A percentile compares a stretch with the other conserved stretches of the same genome.
Conservation (phyloP, 305 asterid genomes). For the Fraxinus ornus region DNA sequence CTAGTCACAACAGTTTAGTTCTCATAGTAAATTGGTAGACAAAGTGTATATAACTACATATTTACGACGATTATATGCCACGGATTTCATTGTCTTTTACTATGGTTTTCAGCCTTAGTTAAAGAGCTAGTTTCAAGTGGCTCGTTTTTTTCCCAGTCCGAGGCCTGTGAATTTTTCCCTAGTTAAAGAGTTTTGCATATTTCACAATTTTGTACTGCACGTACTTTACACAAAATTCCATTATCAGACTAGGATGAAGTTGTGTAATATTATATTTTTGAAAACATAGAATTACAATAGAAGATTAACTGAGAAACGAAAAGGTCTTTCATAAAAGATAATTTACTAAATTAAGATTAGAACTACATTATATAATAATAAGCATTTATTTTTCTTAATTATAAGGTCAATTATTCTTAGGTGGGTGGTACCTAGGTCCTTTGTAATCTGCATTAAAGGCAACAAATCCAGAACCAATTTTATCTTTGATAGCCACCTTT, state of each 20-base stretch:
- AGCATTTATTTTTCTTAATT: conserved; percentile 25
- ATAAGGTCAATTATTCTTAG: conserved; percentile 31
- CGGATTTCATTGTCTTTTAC: neutral
- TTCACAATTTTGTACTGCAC: too few species aligned
- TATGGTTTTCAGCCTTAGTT: too few species aligned
- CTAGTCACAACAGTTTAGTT: too few species aligned
- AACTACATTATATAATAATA: neutral
- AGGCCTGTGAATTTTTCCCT: too few species aligned
- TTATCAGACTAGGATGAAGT: too few species aligned
- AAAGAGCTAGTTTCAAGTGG: too few species aligned
- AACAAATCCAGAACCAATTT: conserved; percentile 33
- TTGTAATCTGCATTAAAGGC: conserved; percentile 57
- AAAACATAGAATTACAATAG: too few species aligned
- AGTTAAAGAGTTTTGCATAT: too few species aligned
- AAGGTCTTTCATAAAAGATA: neutral
- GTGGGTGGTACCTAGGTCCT: conserved; percentile 62
- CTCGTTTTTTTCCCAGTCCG: too few species aligned
- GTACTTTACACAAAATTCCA: too few species aligned
- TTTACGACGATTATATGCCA: neutral
- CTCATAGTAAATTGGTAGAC: neutral
- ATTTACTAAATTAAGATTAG: neutral
- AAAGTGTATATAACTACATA: neutral
- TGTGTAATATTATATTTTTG: too few species aligned
- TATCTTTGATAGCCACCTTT: conserved; percentile 11
- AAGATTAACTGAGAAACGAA: neutral